These are phyloP conservation scores for Protomyces gravidus DNA, from an alignment of 1,139 yeast genomes.

Conservation along the genomic window DNA sequence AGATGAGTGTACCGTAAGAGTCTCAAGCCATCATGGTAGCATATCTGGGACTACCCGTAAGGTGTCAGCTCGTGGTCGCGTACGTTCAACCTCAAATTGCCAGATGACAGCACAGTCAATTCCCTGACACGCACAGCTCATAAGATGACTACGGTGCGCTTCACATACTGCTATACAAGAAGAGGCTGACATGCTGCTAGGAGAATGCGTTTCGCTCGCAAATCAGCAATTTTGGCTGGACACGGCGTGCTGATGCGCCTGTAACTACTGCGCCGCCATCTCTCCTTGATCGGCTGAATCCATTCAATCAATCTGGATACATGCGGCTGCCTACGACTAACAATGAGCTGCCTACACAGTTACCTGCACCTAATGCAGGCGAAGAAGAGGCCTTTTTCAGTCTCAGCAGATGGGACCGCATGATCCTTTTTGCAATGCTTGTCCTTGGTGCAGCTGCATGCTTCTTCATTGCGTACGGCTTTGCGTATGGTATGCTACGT, in stretches of 20 bases:
- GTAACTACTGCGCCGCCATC: conserved; percentile 10
- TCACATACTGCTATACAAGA: not conserved
- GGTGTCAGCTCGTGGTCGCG: no score
- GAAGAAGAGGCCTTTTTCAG: conserved; percentile 27
- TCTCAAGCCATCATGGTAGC: no score
- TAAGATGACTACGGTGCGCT: not conserved
- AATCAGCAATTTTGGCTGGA: conserved; percentile 22
- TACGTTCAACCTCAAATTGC: no score
- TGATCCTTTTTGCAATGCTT: conserved; percentile 73
- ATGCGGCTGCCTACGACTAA: conserved; percentile 12
- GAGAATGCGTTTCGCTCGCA: conserved; percentile 20
- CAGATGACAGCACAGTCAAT: no score
- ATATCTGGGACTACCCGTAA: no score
- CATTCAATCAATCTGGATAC: conserved; percentile 15
- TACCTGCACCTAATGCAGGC: conserved; percentile 22
- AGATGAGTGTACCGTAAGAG: no score
- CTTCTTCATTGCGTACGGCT: conserved; percentile 57
- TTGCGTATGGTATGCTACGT: not conserved
- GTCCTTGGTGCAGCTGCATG: conserved; percentile 71
- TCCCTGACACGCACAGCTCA: no score
- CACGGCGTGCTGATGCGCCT: conserved; percentile 19
- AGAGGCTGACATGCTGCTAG: not conserved
- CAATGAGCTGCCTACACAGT: conserved; percentile 15
- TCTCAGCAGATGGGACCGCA: conserved; percentile 55
- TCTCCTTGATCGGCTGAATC: conserved; percentile 18